Percentiles rank a stretch among this genome's conserved stretches.
These are phyloP conservation scores for Fusarium devonianum DNA, from an alignment of 2,329 filamentous ascomycete genomes.

Conservation along the genomic window DNA sequence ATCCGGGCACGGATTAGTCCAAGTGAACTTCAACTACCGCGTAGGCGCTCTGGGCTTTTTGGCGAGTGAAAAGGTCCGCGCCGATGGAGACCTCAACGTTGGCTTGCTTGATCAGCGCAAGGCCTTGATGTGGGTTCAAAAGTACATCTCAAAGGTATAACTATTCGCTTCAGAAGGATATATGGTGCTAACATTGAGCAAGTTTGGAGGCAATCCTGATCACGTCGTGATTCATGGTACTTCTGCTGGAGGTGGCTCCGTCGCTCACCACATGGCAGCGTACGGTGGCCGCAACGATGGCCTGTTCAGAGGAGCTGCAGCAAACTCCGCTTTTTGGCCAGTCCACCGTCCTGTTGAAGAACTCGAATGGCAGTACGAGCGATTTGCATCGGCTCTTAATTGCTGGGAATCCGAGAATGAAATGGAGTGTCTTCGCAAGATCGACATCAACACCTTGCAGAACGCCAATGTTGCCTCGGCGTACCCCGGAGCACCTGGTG, in stretches of 20 bases:
- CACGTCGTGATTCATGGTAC: conserved; percentile 5
- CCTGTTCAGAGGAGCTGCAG: conserved; percentile 52
- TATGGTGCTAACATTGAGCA: not conserved
- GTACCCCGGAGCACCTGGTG: conserved; percentile 45
- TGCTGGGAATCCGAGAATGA: conserved; percentile 42
- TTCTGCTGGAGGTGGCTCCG: not conserved
- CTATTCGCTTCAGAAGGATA: not conserved
- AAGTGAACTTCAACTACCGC: conserved; percentile 6
- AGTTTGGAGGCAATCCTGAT: conserved; percentile 1
- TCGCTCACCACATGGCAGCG: not conserved
- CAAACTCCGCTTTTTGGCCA: conserved; percentile 55
- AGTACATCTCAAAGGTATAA: not conserved
- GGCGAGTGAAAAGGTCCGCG: not conserved
- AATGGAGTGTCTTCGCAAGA: conserved; percentile 50
- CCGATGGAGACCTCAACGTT: conserved; percentile 1
- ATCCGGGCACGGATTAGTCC: not conserved
- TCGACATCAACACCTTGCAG: conserved; percentile 46
- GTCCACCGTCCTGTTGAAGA: conserved; percentile 35
- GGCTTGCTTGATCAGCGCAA: conserved; percentile 1
- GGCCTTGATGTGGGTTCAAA: not conserved
- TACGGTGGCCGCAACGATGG: not conserved
- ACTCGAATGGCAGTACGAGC: conserved; percentile 53
- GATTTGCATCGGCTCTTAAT: conserved; percentile 43
- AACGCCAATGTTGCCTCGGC: conserved; percentile 50
- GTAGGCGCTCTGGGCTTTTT: conserved; percentile 6